These are phyloP conservation scores for Pseudogymnoascus sp. DNA, from an alignment of 2,329 filamentous ascomycete genomes.

Conservation along the genomic window DNA sequence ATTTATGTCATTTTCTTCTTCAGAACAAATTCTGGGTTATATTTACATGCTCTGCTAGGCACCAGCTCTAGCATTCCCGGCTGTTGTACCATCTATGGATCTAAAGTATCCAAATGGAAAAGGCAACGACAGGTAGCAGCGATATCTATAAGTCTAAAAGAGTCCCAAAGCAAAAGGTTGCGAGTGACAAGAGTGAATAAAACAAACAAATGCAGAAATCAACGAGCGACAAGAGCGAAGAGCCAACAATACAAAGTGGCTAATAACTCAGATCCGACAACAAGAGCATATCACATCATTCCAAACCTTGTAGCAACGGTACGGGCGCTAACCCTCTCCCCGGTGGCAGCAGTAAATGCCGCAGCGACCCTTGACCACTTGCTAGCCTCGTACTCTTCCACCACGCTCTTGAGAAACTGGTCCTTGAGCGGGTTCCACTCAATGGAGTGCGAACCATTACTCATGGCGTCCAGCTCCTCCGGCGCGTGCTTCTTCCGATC, in stretches of 20 bases:
- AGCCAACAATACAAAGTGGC: neutral
- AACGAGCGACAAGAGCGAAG: neutral
- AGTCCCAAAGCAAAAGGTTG: too few relatives aligned
- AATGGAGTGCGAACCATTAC: neutral
- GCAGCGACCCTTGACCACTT: conserved; percentile 22
- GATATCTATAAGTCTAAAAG: neutral
- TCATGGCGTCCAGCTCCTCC: conserved; percentile 6
- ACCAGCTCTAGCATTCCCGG: neutral
- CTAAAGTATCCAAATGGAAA: neutral
- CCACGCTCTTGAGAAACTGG: conserved; percentile 8
- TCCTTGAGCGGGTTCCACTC: conserved; percentile 19
- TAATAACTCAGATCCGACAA: neutral
- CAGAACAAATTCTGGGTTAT: neutral
- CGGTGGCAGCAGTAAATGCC: conserved; percentile 14
- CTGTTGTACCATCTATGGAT: neutral
- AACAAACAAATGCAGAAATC: neutral
- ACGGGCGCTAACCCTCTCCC: conserved; percentile 10
- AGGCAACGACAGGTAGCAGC: neutral
- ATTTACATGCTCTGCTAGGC: neutral
- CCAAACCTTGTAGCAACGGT: conserved; percentile 11
- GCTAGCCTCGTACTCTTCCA: conserved; percentile 13
- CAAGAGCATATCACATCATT: conserved; percentile 11
- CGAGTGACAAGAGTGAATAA: neutral
- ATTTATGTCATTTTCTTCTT: neutral
- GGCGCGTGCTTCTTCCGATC: conserved; percentile 12